These are phyloP conservation scores for Colletotrichum spinosum DNA, from an alignment of 2,329 filamentous ascomycete species.

Conservation along the genomic window DNA sequence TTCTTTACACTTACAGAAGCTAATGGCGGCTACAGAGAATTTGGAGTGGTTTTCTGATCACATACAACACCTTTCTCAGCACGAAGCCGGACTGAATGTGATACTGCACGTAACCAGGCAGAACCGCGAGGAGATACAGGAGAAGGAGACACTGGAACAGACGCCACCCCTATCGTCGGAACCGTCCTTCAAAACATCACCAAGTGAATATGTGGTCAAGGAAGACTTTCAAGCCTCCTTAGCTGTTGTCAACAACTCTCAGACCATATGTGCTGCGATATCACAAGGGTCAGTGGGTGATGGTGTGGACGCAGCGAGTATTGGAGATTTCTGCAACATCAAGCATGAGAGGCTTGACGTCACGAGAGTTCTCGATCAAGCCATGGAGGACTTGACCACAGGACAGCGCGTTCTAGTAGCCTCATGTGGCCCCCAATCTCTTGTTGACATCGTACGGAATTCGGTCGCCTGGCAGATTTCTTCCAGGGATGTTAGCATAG, in stretches of 20 bases:
- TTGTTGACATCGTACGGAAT: conserved; percentile 12
- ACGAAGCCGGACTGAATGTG: conserved; percentile 10
- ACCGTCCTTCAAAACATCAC: neutral
- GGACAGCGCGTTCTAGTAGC: conserved; percentile 2
- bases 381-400: neutral
- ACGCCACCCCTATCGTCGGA: too few relatives aligned
- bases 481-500: conserved; percentile 6
- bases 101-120: conserved; percentile 16
- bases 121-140: neutral
- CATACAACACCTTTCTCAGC: conserved; percentile 9
- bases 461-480: conserved; percentile 1
- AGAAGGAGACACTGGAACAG: neutral
- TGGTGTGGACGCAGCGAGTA: neutral
- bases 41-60: conserved; percentile 17
- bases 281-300: neutral
- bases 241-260: neutral
- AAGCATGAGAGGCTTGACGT: conserved; percentile 11
- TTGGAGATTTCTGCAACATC: conserved; percentile 4
- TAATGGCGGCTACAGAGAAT: conserved; percentile 2
- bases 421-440: conserved; percentile 15
- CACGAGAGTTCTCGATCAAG: neutral
- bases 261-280: neutral
- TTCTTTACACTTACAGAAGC: neutral
- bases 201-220: neutral
- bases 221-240: too few relatives aligned